Evolutionary conservation across 805 yeast genomes (phyloP).

Genomic region (Starmerella bombicola): DNA sequence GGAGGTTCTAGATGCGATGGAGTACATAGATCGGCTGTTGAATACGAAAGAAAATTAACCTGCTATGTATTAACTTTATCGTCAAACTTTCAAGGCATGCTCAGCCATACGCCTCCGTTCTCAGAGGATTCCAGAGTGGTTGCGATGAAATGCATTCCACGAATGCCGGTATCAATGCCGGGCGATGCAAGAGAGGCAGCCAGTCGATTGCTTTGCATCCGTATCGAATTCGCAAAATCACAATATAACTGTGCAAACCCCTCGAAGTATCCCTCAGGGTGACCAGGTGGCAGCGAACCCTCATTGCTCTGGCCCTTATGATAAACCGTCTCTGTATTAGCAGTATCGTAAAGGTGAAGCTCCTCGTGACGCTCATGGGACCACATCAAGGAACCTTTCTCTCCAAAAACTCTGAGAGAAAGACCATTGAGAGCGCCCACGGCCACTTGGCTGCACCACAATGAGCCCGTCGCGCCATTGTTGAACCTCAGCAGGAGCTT

Average conservation of each 20-base stretch:
- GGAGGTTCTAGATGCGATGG: conserved; percentile 40
- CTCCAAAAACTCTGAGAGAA: conserved; percentile 2
- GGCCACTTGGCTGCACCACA: conserved; percentile 11
- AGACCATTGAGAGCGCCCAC: conserved; percentile 4
- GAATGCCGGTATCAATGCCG: conserved; percentile 2
- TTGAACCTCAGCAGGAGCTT: neutral
- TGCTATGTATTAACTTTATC: too few species aligned
- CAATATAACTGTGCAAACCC: conserved; percentile 3
- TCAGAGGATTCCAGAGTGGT: conserved; percentile 1
- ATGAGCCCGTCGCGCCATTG: conserved; percentile 3
- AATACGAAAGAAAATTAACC: neutral
- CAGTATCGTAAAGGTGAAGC: neutral
- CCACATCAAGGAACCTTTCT: conserved; percentile 4
- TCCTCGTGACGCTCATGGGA: conserved; percentile 1
- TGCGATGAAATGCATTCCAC: conserved; percentile 4
- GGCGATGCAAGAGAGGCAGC: neutral
- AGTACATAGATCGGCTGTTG: conserved; percentile 26
- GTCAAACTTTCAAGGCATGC: too few species aligned
- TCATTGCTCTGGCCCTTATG: neutral
- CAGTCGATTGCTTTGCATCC: neutral
- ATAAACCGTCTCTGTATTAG: neutral
- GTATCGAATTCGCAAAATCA: neutral
- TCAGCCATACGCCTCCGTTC: neutral
- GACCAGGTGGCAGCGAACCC: conserved; percentile 5
- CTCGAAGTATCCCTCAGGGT: conserved; percentile 6